Base-by-base conservation (phyloP, 2,329 filamentous ascomycete genomes). In the Aspergillus phoenicis region DNA sequence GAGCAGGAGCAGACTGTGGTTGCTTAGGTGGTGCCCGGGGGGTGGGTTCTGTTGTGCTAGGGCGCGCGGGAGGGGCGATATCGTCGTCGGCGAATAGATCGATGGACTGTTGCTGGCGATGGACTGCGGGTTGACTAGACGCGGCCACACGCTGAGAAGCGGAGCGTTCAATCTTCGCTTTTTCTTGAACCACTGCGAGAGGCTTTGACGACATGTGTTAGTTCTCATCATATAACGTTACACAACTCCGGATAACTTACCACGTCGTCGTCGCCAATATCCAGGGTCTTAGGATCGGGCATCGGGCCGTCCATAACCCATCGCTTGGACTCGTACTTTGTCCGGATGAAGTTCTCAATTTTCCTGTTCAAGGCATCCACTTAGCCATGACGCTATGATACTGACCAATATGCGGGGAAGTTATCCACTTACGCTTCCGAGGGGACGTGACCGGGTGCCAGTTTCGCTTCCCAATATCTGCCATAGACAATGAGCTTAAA, bases 321-420 rank as follows among this genome's bases (percentile, higher is more conserved):
- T 80, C 96, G 86, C 85, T 97, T 98, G 57, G 95, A 90, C 77
- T 99, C 95, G 78, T 99, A 99, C 79, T 99, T 99, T 59, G 96
- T 99, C 68, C 95, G 89, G 71, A 99, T 98, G 74, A 99, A 99
- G 83, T 98, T 99, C 84, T 99, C 95, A 70, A 99, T 98, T 84
- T 99, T 99, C 68, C 83, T 85, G 62, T 57, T 36, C 22, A 22
- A 59, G 54, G 22, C 8, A 2, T 26, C 20, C 15, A 13, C 47
- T 70, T 36, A 71, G 66, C 41, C 62, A 57, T 51, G 15, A 5
- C 38, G 20, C 11, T 13, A 20, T 30, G 58, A 6, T 0, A 5
- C 17, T 28, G 5, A 33, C 49, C 26, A 20, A 24, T 30, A 52
- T 20, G 30, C 17, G 13, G 55, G 22, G 11, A 45, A 30, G 15